These are phyloP conservation scores for Aspergillus melleus DNA, from an alignment of 2,329 filamentous ascomycete species.

Conservation along the genomic window DNA sequence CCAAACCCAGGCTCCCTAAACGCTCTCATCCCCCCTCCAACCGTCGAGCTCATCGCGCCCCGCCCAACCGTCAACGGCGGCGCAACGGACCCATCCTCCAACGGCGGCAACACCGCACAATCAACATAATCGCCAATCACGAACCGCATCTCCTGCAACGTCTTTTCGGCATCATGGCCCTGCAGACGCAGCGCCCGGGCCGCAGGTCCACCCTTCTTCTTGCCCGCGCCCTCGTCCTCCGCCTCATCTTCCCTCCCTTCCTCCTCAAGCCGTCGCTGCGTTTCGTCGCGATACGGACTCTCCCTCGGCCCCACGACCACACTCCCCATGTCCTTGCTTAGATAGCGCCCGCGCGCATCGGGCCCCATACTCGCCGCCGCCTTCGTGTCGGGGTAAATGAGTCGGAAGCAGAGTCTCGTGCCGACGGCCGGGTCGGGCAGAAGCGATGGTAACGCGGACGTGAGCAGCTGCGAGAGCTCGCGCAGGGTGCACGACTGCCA, in stretches of 20 bases:
- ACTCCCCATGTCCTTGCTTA: constrained; percentile 78
- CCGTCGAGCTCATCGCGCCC: constrained; percentile 43
- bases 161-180: constrained; percentile 67
- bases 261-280: neutral
- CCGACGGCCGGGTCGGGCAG: constrained; percentile 75
- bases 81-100: constrained; percentile 71
- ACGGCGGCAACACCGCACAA: constrained; percentile 75
- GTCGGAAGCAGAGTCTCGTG: constrained; percentile 81
- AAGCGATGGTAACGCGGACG: constrained; percentile 64
- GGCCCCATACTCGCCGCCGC: constrained; percentile 38
- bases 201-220: constrained; percentile 38
- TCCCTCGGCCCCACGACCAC: constrained; percentile 65
- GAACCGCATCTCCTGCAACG: constrained; percentile 73
- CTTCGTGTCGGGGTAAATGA: constrained; percentile 76
- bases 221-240: constrained; percentile 34
- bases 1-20: constrained; percentile 50
- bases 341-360: constrained; percentile 61
- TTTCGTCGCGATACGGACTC: constrained; percentile 20
- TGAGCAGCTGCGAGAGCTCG: constrained; percentile 77
- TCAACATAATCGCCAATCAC: constrained; percentile 87
- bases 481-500: constrained; percentile 78
- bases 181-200: constrained; percentile 44
- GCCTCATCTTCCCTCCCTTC: neutral
- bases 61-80: constrained; percentile 55
- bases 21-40: constrained; percentile 43